Evolutionary conservation across 2,329 filamentous ascomycete species (phyloP).

Genomic region (Ramularia endophylla): DNA sequence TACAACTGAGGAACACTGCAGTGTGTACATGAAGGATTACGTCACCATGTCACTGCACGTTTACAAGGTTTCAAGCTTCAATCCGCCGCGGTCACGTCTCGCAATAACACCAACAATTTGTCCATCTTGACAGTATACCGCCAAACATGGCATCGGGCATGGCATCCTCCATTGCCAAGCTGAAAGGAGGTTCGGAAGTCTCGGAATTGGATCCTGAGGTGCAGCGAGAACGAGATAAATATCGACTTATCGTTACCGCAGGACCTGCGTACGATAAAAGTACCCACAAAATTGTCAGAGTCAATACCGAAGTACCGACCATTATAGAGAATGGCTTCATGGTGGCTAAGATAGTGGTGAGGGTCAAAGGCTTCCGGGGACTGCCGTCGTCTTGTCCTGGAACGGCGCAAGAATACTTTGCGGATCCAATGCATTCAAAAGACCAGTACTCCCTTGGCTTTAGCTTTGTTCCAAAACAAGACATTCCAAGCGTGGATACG

Average conservation of each 20-base stretch:
- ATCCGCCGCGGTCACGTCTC: too few relatives aligned
- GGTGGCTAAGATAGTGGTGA: slow-evolving; percentile 66
- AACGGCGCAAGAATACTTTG: slow-evolving; percentile 68
- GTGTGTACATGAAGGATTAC: too few relatives aligned
- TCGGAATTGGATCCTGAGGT: slow-evolving; percentile 29
- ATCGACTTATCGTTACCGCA: slow-evolving; percentile 73
- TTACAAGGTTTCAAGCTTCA: too few relatives aligned
- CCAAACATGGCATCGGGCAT: too few relatives aligned
- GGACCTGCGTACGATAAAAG: slow-evolving; percentile 67
- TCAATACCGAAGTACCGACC: slow-evolving; percentile 60
- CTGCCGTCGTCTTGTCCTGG: slow-evolving; percentile 61
- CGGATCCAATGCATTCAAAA: slow-evolving; percentile 57
- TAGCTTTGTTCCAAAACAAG: slow-evolving; percentile 63
- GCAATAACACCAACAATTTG: too few relatives aligned
- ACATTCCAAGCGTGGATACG: slow-evolving; percentile 62
- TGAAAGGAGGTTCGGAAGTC: slow-evolving; percentile 11
- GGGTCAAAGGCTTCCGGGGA: slow-evolving; percentile 60
- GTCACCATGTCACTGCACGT: too few relatives aligned
- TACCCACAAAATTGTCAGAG: slow-evolving; percentile 63
- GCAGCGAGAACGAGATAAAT: slow-evolving; percentile 49
- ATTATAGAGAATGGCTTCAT: slow-evolving; percentile 59
- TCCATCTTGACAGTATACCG: too few relatives aligned
- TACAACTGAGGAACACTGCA: too few relatives aligned
- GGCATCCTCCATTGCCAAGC: slow-evolving; percentile 20
- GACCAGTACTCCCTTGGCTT: slow-evolving; percentile 85